These are phyloP conservation scores for Gloeostereum incarnatum DNA, from an alignment of 768 basidiomycete genomes.

Conservation along the genomic window DNA sequence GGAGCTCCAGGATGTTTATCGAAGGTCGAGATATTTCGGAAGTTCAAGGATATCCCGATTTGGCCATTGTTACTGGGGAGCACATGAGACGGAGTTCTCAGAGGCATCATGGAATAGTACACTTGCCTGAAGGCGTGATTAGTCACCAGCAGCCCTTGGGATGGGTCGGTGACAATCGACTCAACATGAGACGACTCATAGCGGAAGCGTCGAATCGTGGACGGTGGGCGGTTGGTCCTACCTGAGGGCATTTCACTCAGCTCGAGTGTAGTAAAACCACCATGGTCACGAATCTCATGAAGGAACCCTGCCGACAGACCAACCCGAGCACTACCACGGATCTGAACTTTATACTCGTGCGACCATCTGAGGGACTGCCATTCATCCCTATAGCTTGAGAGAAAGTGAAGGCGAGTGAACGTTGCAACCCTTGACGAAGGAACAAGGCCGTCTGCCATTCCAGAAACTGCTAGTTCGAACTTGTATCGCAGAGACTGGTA, in stretches of 20 bases:
- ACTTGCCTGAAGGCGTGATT: conserved; percentile 30
- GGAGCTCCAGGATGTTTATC: conserved; percentile 40
- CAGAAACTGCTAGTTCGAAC: conserved; percentile 36
- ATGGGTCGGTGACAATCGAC: conserved; percentile 33
- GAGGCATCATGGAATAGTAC: conserved; percentile 4
- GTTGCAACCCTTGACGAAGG: conserved; percentile 27
- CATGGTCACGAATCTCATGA: conserved; percentile 29
- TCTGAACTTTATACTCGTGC: conserved; percentile 33
- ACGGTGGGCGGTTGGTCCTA: conserved; percentile 31
- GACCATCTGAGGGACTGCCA: conserved; percentile 41
- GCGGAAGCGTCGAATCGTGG: conserved; percentile 34
- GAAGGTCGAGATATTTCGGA: conserved; percentile 47
- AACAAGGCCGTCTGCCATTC: conserved; percentile 41
- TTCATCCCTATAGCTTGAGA: conserved; percentile 35
- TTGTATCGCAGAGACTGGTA: conserved; percentile 40
- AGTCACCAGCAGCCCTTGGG: conserved; percentile 35
- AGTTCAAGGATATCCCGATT: conserved; percentile 35
- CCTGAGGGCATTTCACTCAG: conserved; percentile 40
- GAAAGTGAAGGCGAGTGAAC: conserved; percentile 32
- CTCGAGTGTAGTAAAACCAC: conserved; percentile 29
- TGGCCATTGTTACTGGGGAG: conserved; percentile 24
- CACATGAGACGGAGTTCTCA: conserved; percentile 1
- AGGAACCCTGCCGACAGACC: conserved; percentile 38
- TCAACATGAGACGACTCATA: conserved; percentile 34
- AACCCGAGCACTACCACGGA: conserved; percentile 25